phyloP scores from a whole-genome alignment of 495 filamentous ascomycete species.

The Chaetomium fimeti region DNA sequence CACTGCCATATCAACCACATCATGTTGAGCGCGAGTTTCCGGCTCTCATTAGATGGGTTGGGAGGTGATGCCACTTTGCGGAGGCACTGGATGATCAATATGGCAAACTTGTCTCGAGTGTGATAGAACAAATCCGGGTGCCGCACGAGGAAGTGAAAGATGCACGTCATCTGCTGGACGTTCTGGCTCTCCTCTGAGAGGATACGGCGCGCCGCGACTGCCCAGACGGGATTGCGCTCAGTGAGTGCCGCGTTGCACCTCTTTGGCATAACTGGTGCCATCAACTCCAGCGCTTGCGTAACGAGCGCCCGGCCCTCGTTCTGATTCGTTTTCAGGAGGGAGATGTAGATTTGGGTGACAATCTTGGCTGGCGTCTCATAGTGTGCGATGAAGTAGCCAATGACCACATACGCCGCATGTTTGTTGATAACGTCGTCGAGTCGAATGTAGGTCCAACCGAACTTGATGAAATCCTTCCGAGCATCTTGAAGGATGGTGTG shows the following conservation, averaged over 20 bases:
- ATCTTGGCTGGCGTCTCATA: constrained; percentile 98
- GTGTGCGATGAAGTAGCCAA: constrained; percentile 94
- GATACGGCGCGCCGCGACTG: constrained; percentile 85
- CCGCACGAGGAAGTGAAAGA: constrained; percentile 92
- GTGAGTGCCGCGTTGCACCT: constrained; percentile 51
- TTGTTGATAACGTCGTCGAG: constrained; percentile 99
- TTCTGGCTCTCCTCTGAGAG: constrained; percentile 95
- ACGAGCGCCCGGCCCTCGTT: constrained; percentile 91
- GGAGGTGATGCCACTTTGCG: constrained; percentile 82
- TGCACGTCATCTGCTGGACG: constrained; percentile 91
- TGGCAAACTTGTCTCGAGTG: constrained; percentile 82
- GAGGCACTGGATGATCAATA: constrained; percentile 82
- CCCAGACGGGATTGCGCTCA: constrained; percentile 67
- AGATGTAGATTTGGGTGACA: constrained; percentile 87
- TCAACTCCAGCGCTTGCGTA: constrained; percentile 88
- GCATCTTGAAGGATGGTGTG: constrained; percentile 78
- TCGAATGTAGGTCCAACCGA: constrained; percentile 96
- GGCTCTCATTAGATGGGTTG: constrained; percentile 86
- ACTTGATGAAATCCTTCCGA: constrained; percentile 97
- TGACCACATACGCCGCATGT: constrained; percentile 93
- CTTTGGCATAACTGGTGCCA: constrained; percentile 90
- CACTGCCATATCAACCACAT: constrained; percentile 88
- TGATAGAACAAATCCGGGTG: constrained; percentile 95
- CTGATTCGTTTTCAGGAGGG: constrained; percentile 85
- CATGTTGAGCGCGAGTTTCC: constrained; percentile 85